Evolutionary conservation across 1,284 basidiomycete species (phyloP), one percentile per base, ranked within the genome.

Genomic region (Kalmanozyma brasiliensis): DNA sequence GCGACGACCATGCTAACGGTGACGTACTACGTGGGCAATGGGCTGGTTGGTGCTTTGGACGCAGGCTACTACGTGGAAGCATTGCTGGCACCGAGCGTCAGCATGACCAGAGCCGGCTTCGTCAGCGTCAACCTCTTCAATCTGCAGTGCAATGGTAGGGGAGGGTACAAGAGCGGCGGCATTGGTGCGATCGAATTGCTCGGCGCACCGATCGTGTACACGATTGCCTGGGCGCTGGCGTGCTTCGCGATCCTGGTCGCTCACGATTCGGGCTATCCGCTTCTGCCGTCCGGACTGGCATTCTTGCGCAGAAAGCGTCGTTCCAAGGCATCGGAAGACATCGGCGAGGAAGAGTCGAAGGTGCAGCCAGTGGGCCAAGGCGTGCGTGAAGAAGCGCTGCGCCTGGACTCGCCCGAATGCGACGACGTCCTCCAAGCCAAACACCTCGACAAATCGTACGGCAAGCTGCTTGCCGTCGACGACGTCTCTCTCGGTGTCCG

Each of bases 111-210:
- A 40, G 88, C 90, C 0, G 86, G 87, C 1, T 85, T 91, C 29
- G 86, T 92, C 13, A 89, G 89, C 0, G 85, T 91, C 74, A 92
- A 92, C 78, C 80, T 91, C 2, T 92, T 92, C 81, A 89, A 88
- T 7, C 83, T 92, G 16, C 86, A 91, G 1, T 92, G 91, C 74
- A 83, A 88, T 61, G 88, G 88, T 8, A 81, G 84, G 1, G 84
- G 84, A 8, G 82, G 84, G 0, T 84, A 87, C 32, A 86, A 86
- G 0, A 70, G 85, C 0, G 78, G 51, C 17, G 62, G 60, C 1
- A 57, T 70, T 14, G 62, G 33, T 11, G 35, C 45, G 8, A 87
- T 93, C 52, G 83, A 83, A 61, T 85, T 87, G 62, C 91, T 86
- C 63, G 91, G 91, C 4, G 89, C 89, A 2, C 91, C 91, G 0